Base-by-base conservation (phyloP, 2,329 filamentous ascomycete species). In the Trichoderma atrobrunneum region DNA sequence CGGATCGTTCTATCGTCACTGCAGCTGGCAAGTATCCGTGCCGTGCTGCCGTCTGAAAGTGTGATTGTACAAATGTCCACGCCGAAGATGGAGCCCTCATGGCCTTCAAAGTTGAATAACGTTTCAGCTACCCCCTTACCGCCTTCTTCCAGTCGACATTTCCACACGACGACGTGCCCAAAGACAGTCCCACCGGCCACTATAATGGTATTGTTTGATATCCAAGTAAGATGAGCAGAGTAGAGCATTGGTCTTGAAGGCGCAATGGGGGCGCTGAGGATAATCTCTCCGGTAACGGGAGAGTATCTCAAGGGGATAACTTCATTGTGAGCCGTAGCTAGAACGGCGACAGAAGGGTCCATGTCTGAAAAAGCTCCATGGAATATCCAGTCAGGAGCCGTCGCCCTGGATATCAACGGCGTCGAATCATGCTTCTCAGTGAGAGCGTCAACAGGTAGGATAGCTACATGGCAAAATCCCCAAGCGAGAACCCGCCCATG, bases 51-150 rank as follows among this genome's bases (percentile, higher is more conserved):
- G 16, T 82, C 79, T 2, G 79, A 74, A 26, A 82, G 75, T 7
- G 74, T 73, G 24, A 91, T 80, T 75, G 83, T 78, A 1, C 94
- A 97, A 43, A 98, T 92, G 36, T 90, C 87, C 3, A 99, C 92
- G 1, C 94, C 95, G 76, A 98, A 99, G 32, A 99, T 92, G 1
- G 95, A 98, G 0, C 96, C 96, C 78, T 98, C 94, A 77, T 99
- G 96, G 0, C 90, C 90, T 0, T 85, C 84, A 64, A 92, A 85
- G 28, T 88, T 84, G 71, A 83, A 86, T 5, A 89, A 80, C 24
- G 88, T 80, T 75, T 87, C 82, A 51, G 81, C 82, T 21, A 18
- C 54, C 30, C 7, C 59, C 70, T 4, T 60, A 11, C 62, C 59
- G 14, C 64, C 54, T 6, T 12, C 26, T 30, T 65, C 39, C n/a